Percentiles rank a stretch among this genome's conserved stretches.
Conservation (phyloP, 2,329 filamentous ascomycete species). For the Talaromyces verruculosus region DNA sequence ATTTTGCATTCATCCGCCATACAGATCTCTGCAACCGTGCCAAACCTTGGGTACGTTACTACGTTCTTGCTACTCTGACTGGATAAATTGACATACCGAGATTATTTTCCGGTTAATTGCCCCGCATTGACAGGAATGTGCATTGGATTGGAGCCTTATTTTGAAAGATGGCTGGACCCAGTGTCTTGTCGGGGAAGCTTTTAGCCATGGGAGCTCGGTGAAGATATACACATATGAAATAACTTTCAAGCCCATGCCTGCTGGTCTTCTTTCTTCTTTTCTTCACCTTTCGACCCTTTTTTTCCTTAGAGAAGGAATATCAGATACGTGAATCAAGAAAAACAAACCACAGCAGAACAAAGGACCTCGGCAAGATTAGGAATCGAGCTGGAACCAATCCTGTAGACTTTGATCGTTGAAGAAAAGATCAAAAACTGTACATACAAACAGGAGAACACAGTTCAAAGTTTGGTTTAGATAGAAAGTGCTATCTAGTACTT, state of each 20-base stretch:
- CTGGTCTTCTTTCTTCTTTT: background rate
- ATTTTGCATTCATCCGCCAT: background rate
- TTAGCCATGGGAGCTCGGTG: constrained; percentile 16
- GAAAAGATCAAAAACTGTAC: constrained; percentile 2
- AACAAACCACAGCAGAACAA: background rate
- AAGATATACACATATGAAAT: constrained; percentile 1
- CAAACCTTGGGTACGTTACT: constrained; percentile 5
- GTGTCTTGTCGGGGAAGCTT: background rate
- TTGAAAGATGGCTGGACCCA: background rate
- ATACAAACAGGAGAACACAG: constrained; percentile 1
- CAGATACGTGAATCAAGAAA: background rate
- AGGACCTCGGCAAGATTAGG: constrained; percentile 7
- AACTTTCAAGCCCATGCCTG: background rate
- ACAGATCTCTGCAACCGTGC: background rate
- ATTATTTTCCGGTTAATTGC: constrained; percentile 12
- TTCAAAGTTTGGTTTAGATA: background rate
- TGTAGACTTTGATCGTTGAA: constrained; percentile 7
- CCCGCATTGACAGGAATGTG: background rate
- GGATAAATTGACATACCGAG: constrained; percentile 3
- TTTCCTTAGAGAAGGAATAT: background rate
- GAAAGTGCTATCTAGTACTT: constrained; percentile 8
- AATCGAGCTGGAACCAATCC: background rate
- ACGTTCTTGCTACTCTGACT: constrained; percentile 4
- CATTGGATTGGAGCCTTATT: background rate
- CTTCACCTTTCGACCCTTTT: background rate